Base-by-base conservation (phyloP, 2,329 filamentous ascomycete species). In the Ceratocystis diversiconidia region DNA sequence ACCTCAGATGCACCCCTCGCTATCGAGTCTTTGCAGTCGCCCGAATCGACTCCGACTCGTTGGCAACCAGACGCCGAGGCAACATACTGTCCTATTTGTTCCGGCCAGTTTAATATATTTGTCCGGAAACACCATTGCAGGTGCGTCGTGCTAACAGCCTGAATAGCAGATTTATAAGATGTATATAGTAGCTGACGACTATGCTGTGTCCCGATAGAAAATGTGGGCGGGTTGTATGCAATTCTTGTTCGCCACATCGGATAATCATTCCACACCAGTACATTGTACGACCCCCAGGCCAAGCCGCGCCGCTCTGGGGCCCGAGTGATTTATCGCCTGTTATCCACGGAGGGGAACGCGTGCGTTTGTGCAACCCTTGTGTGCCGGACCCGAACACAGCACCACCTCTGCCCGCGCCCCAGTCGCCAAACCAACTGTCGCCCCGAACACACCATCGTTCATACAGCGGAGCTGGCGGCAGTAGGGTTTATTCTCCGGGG, bases 191-290 rank as follows among this genome's bases (percentile, higher is more conserved):
- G 41, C 55, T 59, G 61, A 32, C 65, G 15, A 52, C 68, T 59
- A 64, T 63, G 44, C 57, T 5, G 55, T 5, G 32, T 59, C 5
- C 52, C 4, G 32, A 17, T 61, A 88, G 86, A 70, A 96, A 96
- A 82, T 97, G 92, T 73, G 92, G 92, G 59, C 81, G 91, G 68
- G 92, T 97, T 7, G 92, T 97, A 28, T 97, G 92, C 75, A 85
- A 86, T 66, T 80, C 85, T 22, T 97, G 92, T 76, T 96, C 92
- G 2, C 92, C 92, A 2, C 92, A 97, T 74, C 85, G 91, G 68
- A 97, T 97, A 72, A 95, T 89, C 2, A 96, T 97, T 69, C 92
- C 92, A 0, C 84, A 92, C 69, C 89, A 94, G 72, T 97, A 90
- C 73, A 96, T 97, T 69, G 91, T 96, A 30, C 87, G 87, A 61